Evolutionary conservation across 1,139 yeast genomes (phyloP), one percentile per base, ranked within the genome.

Genomic region (Spathaspora sp.): DNA sequence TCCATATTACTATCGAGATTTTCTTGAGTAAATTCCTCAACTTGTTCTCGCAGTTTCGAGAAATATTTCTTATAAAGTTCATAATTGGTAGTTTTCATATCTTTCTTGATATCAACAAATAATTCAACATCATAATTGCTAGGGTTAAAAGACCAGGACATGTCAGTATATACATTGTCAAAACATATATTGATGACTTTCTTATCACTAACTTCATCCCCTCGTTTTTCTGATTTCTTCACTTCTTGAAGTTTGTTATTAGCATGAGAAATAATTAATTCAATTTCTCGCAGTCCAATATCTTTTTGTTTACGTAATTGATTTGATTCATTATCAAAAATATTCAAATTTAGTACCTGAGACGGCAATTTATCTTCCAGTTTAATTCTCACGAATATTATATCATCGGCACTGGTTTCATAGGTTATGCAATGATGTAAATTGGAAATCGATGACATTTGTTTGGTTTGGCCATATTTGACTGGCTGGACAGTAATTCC

Each of bases 81-180:
- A 55, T 72, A 74, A 56, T 74, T 68, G 3, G 77, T 69, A 36
- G 59, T 53, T 46, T 61, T 59, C 51, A 65, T 61, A 50, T 68
- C 68, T 50, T 72, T 64, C 36, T 47, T 47, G 45, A 74, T 64
- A 43, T 67, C 66, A 13, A 74, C 75, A 11, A 48, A 55, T 34
- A 74, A 44, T 47, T 68, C 68, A 16, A 74, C 58, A 41, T 74
- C 77, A 39, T 62, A 59, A 2, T 55, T 39, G 31, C 51, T 48
- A 5, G 76, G 73, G 17, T 58, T 55, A 53, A 72, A 74, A 18
- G 76, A 65, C 78, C 78, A 74, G 11, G 75, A 69, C 51, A 67
- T 67, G 53, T 74, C 80, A 43, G 57, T 57, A 56, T 67, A 74
- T 31, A 73, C 47, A 51, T 74, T 74, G 56, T 74, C 78, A 54